phyloP scores from a whole-genome alignment of 768 basidiomycete species.

The Lentinula aciculospora region DNA sequence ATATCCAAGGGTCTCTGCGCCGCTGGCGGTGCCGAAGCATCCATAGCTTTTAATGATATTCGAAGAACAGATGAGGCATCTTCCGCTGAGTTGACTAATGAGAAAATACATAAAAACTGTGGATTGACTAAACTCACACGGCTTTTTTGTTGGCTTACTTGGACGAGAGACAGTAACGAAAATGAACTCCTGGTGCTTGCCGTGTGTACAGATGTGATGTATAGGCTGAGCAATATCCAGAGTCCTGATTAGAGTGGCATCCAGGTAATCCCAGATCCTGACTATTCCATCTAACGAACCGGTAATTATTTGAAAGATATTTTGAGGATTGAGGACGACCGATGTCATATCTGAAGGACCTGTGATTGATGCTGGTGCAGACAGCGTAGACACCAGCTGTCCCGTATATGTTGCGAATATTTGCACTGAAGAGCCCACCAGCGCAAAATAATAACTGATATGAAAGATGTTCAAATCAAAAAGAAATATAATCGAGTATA shows the following conservation, averaged over 20 bases:
- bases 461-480: background rate
- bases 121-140: slow-evolving; percentile 19
- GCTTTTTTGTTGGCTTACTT: slow-evolving; percentile 35
- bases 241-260: slow-evolving; percentile 72
- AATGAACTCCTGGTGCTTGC: slow-evolving; percentile 58
- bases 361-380: slow-evolving; percentile 36
- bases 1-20: slow-evolving; percentile 46
- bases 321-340: slow-evolving; percentile 74
- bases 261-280: slow-evolving; percentile 91
- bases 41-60: slow-evolving; percentile 51
- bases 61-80: slow-evolving; percentile 57
- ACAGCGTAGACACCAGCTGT: slow-evolving; percentile 79
- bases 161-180: slow-evolving; percentile 62
- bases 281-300: slow-evolving; percentile 79
- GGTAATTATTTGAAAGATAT: slow-evolving; percentile 86
- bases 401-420: slow-evolving; percentile 80
- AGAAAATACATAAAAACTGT: background rate
- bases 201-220: slow-evolving; percentile 65
- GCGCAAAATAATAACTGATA: slow-evolving; percentile 82
- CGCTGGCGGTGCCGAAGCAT: slow-evolving; percentile 31
- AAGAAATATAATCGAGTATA: background rate
- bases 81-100: slow-evolving; percentile 25
- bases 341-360: slow-evolving; percentile 60
- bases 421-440: slow-evolving; percentile 76
- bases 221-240: slow-evolving; percentile 68